Conservation (phyloP, 257 asterid species). For the Plantago major region DNA sequence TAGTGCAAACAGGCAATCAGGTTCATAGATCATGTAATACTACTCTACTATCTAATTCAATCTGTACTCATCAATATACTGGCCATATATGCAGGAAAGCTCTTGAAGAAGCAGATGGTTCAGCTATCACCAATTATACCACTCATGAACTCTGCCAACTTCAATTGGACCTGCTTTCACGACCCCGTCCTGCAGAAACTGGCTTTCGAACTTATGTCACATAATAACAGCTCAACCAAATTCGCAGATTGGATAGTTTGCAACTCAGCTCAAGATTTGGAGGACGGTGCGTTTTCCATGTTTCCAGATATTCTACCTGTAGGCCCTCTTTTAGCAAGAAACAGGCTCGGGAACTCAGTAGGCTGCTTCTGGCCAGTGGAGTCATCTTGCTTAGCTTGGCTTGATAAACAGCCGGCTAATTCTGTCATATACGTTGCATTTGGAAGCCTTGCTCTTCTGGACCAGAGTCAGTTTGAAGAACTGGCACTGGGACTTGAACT, state of each 20-base stretch:
- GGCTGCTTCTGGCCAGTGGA: slow-evolving; percentile 58
- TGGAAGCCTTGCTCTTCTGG: slow-evolving; percentile 49
- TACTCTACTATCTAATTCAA: not conserved
- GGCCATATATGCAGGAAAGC: slow-evolving; percentile 26
- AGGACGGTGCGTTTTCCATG: slow-evolving; percentile 31
- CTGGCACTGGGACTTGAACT: slow-evolving; percentile 51
- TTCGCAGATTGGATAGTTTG: slow-evolving; percentile 37
- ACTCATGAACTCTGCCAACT: slow-evolving; percentile 28
- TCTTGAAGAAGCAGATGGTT: slow-evolving; percentile 27
- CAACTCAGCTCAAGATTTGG: slow-evolving; percentile 44
- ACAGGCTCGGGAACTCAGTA: slow-evolving; percentile 36
- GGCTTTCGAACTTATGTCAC: slow-evolving; percentile 12
- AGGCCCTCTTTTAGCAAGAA: slow-evolving; percentile 48
- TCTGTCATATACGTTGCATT: slow-evolving; percentile 57
- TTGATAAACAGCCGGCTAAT: slow-evolving; percentile 34
- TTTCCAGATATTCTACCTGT: slow-evolving; percentile 29
- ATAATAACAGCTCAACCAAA: slow-evolving; percentile 21
- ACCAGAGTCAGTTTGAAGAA: slow-evolving; percentile 41
- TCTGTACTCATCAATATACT: not conserved
- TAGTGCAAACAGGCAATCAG: not conserved
- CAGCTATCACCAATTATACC: slow-evolving; percentile 44
- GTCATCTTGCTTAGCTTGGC: slow-evolving; percentile 45
- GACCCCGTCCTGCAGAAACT: slow-evolving; percentile 12
- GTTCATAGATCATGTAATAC: too few species aligned
- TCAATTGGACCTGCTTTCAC: slow-evolving; percentile 34